These are phyloP conservation scores for Pelargonium myrrhifolium DNA, from an alignment of 441 rosid genomes.

Conservation along the genomic window DNA sequence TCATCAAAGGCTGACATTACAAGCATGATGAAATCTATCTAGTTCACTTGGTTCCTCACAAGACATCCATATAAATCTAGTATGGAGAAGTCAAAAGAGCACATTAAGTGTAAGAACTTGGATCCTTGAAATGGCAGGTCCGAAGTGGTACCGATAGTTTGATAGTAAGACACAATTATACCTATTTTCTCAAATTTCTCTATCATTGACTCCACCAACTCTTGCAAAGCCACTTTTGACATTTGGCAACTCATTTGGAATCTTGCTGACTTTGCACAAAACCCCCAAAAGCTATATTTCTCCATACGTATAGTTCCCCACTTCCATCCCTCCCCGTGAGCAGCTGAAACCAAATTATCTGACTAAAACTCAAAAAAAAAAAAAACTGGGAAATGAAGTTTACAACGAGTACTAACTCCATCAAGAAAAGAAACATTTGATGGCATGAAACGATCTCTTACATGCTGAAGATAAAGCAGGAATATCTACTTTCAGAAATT, in stretches of 20 bases:
- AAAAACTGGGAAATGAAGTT: not conserved
- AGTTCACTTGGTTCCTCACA: no score
- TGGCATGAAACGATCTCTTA: no score
- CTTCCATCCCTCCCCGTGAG: not conserved
- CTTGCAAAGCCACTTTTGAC: constrained; percentile 5
- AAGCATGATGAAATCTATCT: no score
- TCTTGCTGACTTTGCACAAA: not conserved
- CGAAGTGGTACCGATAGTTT: not conserved
- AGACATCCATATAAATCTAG: not conserved
- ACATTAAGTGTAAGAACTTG: not conserved
- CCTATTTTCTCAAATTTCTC: constrained; percentile 7
- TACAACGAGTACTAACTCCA: not conserved
- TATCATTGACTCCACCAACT: constrained; percentile 6
- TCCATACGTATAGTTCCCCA: not conserved
- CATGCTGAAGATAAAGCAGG: no score
- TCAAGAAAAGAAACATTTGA: not conserved
- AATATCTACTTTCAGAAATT: no score
- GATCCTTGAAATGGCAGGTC: not conserved
- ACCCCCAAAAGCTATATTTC: not conserved
- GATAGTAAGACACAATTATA: not conserved
- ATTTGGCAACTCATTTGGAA: not conserved
- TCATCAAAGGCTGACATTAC: no score
- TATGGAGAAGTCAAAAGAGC: not conserved
- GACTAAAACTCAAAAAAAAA: not conserved
- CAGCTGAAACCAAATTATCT: constrained; percentile 3